Percentiles rank a stretch among this genome's conserved stretches.
Evolutionary conservation across 108 stramenopile genomes (phyloP).

Genomic region (Hondaea fermentalgiana): DNA sequence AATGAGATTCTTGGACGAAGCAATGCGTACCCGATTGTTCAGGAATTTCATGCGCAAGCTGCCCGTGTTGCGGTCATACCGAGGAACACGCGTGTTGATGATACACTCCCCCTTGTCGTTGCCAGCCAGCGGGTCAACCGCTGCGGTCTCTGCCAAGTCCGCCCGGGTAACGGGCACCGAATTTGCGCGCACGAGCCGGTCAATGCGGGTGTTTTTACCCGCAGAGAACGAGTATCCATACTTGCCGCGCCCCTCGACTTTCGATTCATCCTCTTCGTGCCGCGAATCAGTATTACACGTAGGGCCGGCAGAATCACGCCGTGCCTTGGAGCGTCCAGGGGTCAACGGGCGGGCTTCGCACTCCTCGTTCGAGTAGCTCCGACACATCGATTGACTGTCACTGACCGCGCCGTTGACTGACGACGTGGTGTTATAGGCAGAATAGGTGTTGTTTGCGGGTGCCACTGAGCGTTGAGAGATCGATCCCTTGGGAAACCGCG

Average conservation of each 20-base stretch:
- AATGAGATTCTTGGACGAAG: background rate
- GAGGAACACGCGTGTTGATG: background rate
- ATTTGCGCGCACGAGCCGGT: background rate
- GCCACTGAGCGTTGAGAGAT: background rate
- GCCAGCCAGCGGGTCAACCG: background rate
- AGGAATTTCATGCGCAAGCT: conserved; percentile 1
- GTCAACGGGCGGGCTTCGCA: background rate
- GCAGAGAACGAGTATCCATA: background rate
- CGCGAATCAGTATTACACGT: background rate
- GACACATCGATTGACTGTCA: no score
- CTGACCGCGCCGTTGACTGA: no score
- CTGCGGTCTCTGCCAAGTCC: background rate
- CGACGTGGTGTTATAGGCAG: no score
- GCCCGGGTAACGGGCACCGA: background rate
- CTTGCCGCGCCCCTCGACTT: background rate
- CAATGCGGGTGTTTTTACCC: background rate
- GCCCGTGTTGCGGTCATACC: background rate
- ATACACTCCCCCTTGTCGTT: background rate
- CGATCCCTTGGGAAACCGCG: background rate
- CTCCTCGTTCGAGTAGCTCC: no score
- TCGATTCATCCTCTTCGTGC: background rate
- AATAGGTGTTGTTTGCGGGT: background rate
- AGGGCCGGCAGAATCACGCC: background rate
- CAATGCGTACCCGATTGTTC: background rate
- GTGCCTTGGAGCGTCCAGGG: background rate